Base-by-base conservation (phyloP, 2,329 filamentous ascomycete genomes). In the Colletotrichum scovillei region DNA sequence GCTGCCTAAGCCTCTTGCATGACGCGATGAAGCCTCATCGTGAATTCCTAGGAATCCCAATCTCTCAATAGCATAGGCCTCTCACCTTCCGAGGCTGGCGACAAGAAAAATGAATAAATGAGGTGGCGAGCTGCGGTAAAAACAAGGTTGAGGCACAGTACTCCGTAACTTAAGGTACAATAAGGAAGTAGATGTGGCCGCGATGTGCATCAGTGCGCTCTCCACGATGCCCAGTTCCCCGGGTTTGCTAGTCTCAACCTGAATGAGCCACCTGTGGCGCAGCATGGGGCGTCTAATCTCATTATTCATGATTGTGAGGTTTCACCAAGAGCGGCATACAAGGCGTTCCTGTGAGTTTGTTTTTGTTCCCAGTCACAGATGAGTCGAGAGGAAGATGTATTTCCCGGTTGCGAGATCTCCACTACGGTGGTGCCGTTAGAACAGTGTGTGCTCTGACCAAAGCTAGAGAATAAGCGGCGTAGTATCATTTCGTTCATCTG, bases 341-440 rank as follows among this genome's bases (percentile, higher is more conserved):
- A 49, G 19, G 4, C 8, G 4, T 9, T 4, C 1, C 6, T n/a
- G 3, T n/a, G 0, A 8, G 8, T n/a, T n/a, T n/a, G 8, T 49
- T n/a, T 49, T 8, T n/a, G 0, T n/a, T 49, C 19, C 19, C n/a
- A n/a, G 19, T 9, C 42, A n/a, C 42, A 49, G 38, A 42, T 42
- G 38, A 42, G 38, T 49, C 19, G 42, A 49, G 19, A 49, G 2
- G 19, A n/a, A 49, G 42, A 19, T 1, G 7, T n/a, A 9, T n/a
- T 49, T 11, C 42, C 7, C 19, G 3, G 7, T 19, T n/a, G 42
- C 4, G 42, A n/a, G 3, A n/a, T 46, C 16, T 19, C 42, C 42
- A 4, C 42, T 8, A 46, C 19, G 19, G 5, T 42, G 42, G 16
- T 42, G 38, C 38, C 14, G 38, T 19, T 42, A 19, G 38, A 19